Percentiles rank a stretch among this genome's conserved stretches.
phyloP scores from a whole-genome alignment of 345 rosid species.

The Citrus inodora region DNA sequence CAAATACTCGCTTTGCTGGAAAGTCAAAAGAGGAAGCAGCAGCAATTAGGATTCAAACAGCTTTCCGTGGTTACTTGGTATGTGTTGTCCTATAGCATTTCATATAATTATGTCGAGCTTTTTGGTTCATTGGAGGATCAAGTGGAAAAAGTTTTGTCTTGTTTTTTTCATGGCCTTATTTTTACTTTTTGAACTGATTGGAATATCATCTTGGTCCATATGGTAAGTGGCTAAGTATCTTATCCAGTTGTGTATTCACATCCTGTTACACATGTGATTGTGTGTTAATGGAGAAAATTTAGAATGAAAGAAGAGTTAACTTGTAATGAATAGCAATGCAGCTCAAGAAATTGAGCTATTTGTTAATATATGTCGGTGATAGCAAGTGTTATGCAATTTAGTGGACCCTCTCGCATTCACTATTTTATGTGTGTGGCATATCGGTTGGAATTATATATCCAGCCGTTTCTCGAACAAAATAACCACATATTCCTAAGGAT shows the following conservation, averaged over 20 bases:
- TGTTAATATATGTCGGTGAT: background rate
- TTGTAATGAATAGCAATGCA: background rate
- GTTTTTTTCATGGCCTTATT: background rate
- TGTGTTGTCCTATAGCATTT: conserved; percentile 9
- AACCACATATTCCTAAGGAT: background rate
- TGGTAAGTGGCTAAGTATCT: background rate
- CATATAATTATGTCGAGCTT: background rate
- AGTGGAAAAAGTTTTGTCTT: background rate
- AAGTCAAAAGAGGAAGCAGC: conserved; percentile 74
- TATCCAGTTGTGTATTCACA: background rate
- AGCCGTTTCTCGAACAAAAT: background rate
- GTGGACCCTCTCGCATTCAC: background rate
- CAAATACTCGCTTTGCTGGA: conserved; percentile 42
- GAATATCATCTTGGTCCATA: background rate
- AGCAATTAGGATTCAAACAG: conserved; percentile 85
- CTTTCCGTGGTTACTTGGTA: conserved; percentile 86
- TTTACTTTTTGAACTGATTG: background rate
- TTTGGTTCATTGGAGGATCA: background rate
- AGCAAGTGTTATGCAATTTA: background rate
- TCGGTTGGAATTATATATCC: background rate
- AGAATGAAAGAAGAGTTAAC: background rate
- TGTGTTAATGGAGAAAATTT: background rate
- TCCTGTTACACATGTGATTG: background rate
- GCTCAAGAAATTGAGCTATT: background rate
- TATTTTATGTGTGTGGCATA: background rate